Evolutionary conservation across 345 rosid species (phyloP), one percentile per base, ranked within the genome.

Genomic region (Eucalyptus paniculata): DNA sequence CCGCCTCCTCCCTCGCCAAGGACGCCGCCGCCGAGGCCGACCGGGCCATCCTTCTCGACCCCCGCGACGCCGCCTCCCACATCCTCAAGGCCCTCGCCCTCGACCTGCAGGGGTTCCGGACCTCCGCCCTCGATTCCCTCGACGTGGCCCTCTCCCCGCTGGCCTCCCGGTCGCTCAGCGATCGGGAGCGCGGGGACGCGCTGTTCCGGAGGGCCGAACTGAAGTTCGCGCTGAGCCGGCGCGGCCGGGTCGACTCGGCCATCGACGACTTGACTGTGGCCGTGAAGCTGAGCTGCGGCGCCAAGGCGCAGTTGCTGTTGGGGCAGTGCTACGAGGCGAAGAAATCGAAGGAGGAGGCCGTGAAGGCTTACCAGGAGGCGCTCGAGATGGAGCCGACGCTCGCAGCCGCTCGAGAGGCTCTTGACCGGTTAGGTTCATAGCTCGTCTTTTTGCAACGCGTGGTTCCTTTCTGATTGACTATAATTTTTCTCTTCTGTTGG

Each of bases 41-140:
- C 53, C 90, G 69, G 44, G 94, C 96, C 90, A 91, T 95, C 92
- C 80, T 94, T 6, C 92, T 93, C 45, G 94, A 95, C 86, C 94
- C 93, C 19, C 90, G 90, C 54, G 97, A 95, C 92, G 97, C 96
- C 88, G 97, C 96, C 42, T 47, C 93, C 42, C 92, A 94, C 92
- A 95, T 95, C 72, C 91, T 95, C 91, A 95, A 93, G 89, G 94
- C 94, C n/a, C 89, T 95, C 45, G 92, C 94, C n/a, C 94, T 95
- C 26, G 97, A 95, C 82, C 92, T 94, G 69, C 96, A 92, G 72
- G 96, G 97, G 6, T 93, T 91, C 92, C 92, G 92, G 89, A 92
- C 95, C 88, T 93, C 96, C 81, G 97, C 97, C 19, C 93, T 95
- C 56, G 96, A 94, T 18, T 93, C 97, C 16, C 88, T 95, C 67